phyloP scores from a whole-genome alignment of 495 filamentous ascomycete genomes.

The Elasticomyces elasticus region DNA sequence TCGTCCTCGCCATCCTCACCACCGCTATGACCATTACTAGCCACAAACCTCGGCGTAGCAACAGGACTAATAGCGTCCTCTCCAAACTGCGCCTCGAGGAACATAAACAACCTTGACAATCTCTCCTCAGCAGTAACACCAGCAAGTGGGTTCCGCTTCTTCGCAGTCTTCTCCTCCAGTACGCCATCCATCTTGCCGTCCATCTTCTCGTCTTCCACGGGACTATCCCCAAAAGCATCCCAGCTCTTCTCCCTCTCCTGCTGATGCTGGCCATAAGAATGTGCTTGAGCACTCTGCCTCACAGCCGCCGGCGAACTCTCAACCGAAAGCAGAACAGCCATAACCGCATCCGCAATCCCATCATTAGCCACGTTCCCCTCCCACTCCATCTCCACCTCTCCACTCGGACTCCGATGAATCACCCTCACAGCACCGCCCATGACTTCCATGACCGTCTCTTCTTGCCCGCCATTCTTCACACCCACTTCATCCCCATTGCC shows the following conservation, averaged over 20 bases:
- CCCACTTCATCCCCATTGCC: conserved; percentile 20
- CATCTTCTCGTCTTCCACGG: too few relatives aligned
- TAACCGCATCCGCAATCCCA: conserved; percentile 88
- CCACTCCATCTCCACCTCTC: conserved; percentile 88
- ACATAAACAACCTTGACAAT: conserved; percentile 77
- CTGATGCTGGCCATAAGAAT: conserved; percentile 45
- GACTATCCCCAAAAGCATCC: conserved; percentile 11
- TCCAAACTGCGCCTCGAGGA: conserved; percentile 95
- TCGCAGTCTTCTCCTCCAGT: conserved; percentile 19
- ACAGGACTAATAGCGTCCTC: conserved; percentile 63
- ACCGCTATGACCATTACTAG: too few relatives aligned
- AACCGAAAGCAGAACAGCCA: conserved; percentile 78
- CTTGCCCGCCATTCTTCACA: conserved; percentile 39
- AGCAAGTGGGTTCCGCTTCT: conserved; percentile 55
- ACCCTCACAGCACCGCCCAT: conserved; percentile 51
- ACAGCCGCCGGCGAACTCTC: conserved; percentile 93
- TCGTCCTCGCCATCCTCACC: conserved; percentile 23
- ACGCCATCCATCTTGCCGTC: conserved; percentile 3
- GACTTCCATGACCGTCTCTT: conserved; percentile 57
- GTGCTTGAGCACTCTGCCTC: conserved; percentile 48
- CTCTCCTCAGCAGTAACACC: conserved; percentile 61
- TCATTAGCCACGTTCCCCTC: conserved; percentile 97
- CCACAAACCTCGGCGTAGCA: conserved; percentile 33
- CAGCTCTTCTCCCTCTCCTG: conserved; percentile 15
- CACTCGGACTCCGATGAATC: conserved; percentile 49